Base-by-base conservation (phyloP, 805 yeast genomes). In the Lipomyces chichibuensis region DNA sequence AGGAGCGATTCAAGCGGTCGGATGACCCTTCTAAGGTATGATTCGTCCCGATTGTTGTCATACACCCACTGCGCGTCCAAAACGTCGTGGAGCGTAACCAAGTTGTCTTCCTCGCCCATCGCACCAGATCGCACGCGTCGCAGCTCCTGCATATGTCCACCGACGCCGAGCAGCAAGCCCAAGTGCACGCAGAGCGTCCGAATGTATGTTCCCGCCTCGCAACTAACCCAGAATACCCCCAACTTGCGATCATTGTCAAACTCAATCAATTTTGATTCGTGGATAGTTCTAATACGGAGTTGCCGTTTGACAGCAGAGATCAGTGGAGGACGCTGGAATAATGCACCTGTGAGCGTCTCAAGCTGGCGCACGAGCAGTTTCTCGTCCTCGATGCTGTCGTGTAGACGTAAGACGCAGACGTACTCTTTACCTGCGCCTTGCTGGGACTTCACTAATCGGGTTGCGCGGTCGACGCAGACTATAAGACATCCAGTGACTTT, bases 341-440 rank as follows among this genome's bases (percentile, higher is more conserved):
- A 84, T 69, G 99, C 99, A 84, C 99, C 99, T 68, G 99, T 95
- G 77, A 95, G 85, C 80, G 92, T 92, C 82, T 95, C 99, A 73
- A 95, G 84, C 33, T 91, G 83, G 76, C 96, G 88, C 63, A 88
- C 91, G 81, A 95, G 84, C 71, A 89, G 97, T 79, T 92, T 92
- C 77, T 90, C 95, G 74, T 92, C 97, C 74, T 90, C 87, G 73
- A 95, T 84, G 70, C 92, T 92, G 72, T 94, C 98, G 80, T 95
- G 99, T 75, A 95, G 84, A 84, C 98, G 88, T 66, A 91, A 95
- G 74, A 95, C 92, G 84, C 98, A 95, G 64, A 95, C 99, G 82
- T 95, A 95, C 88, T 95, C 99, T 80, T 95, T 95, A 85, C 99
- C 99, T 58, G 99, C 99, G 83, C 98, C 98, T 82, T 95, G 99